Conservation (phyloP, 2,329 filamentous ascomycete species). For the Cladosporium sp. region DNA sequence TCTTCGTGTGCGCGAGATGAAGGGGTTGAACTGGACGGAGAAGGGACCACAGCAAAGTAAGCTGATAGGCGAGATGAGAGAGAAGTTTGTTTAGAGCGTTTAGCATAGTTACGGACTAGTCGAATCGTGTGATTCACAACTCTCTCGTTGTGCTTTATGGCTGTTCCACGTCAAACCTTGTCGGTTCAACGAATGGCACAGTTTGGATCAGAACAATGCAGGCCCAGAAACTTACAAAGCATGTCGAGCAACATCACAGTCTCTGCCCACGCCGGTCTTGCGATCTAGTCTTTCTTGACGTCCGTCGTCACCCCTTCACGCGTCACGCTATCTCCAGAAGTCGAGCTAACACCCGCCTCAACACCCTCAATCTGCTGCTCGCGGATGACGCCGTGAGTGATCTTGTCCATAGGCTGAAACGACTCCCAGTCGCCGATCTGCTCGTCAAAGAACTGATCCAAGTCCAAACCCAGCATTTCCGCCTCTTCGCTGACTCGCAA, state of each 20-base stretch:
- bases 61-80: not conserved
- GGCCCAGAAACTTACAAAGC: too few relatives aligned
- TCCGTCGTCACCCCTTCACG: not conserved
- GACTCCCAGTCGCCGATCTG: slow-evolving; percentile 41
- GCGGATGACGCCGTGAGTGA: slow-evolving; percentile 23
- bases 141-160: too few relatives aligned
- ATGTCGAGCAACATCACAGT: too few relatives aligned
- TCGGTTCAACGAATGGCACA: too few relatives aligned
- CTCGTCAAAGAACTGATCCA: slow-evolving; percentile 54
- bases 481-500: slow-evolving; percentile 51
- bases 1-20: slow-evolving; percentile 29
- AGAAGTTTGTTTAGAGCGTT: not conserved
- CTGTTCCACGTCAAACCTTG: too few relatives aligned
- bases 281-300: slow-evolving; percentile 3
- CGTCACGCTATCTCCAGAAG: not conserved
- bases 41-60: slow-evolving; percentile 6
- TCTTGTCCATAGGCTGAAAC: slow-evolving; percentile 19
- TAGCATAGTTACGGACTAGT: too few relatives aligned
- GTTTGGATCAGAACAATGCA: too few relatives aligned
- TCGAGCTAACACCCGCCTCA: not conserved
- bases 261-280: too few relatives aligned
- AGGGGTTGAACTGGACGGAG: slow-evolving; percentile 20
- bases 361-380: slow-evolving; percentile 9
- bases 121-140: too few relatives aligned
- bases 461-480: slow-evolving; percentile 52